Evolutionary conservation across 768 basidiomycete genomes (phyloP), one percentile per base, ranked within the genome.

Genomic region (Boletus rubescentipes): DNA sequence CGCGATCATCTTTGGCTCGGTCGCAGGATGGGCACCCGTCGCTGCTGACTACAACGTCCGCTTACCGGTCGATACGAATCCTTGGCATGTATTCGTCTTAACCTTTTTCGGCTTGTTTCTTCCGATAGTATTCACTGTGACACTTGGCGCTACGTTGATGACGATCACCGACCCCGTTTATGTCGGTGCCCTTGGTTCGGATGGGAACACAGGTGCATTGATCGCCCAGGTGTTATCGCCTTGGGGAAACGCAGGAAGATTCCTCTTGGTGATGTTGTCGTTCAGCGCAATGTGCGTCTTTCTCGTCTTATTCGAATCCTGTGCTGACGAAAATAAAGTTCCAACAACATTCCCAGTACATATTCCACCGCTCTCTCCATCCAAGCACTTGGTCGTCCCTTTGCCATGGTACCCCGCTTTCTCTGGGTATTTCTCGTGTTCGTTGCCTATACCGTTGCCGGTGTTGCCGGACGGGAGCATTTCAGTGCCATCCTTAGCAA

Each of bases 11-110:
- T 83, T 81, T 62, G 79, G 77, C 2, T 73, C 73, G 0, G 70
- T 75, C 36, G 67, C 74, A 10, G 79, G 81, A 60, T 80, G 79
- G 81, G 76, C 78, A 0, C 75, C 79, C 2, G 58, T 82, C 1
- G 81, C 80, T 4, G 81, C 81, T 7, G 81, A 83, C 62, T 83
- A 79, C 62, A 81, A 81, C 57, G 77, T 76, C 58, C 71, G 76
- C 21, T 66, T 83, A 0, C 81, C 81, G 0, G 74, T 58, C 2
- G 60, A 77, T 48, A 79, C 76, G 4, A 69, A 73, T 11, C 63
- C 74, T 20, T 63, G 65, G 49, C 75, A 74, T 26, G 71, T 82
- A 15, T 83, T 83, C 65, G 32, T 72, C 9, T 55, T 82, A 41
- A 82, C 82, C 0, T 80, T 77, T 62, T 76, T 76, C 36, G 81